Evolutionary conservation across 2,329 filamentous ascomycete species (phyloP).

Genomic region (Alternaria arbusti): DNA sequence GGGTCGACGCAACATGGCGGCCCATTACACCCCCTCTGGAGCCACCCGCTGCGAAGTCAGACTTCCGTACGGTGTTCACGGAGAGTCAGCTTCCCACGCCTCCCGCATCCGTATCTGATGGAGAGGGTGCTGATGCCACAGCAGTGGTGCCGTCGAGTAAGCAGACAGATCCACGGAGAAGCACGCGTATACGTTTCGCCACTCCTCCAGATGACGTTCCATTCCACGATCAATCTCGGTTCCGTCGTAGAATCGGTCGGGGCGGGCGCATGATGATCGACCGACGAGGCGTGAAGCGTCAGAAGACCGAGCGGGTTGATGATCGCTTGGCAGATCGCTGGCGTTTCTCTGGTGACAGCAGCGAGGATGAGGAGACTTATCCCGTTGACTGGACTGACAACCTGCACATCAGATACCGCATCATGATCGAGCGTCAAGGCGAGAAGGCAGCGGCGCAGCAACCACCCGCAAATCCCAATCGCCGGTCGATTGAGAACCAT

Average conservation of each 20-base stretch:
- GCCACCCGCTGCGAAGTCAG: slow-evolving; percentile 41
- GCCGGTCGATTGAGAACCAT: slow-evolving; percentile 43
- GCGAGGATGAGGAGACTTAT: slow-evolving; percentile 76
- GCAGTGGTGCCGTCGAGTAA: slow-evolving; percentile 46
- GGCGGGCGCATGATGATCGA: slow-evolving; percentile 89
- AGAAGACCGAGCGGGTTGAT: slow-evolving; percentile 39
- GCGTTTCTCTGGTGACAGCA: slow-evolving; percentile 87
- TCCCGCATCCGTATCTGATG: slow-evolving; percentile 54
- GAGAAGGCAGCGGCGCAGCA: slow-evolving; percentile 44
- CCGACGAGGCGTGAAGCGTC: slow-evolving; percentile 71
- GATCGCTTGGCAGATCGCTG: slow-evolving; percentile 58
- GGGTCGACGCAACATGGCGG: slow-evolving; percentile 84
- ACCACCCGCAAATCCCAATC: slow-evolving; percentile 29
- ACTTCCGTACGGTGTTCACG: slow-evolving; percentile 50
- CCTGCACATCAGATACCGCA: slow-evolving; percentile 63
- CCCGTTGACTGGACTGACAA: slow-evolving; percentile 73
- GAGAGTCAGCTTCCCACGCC: slow-evolving; percentile 54
- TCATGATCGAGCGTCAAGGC: slow-evolving; percentile 56
- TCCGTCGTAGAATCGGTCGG: slow-evolving; percentile 83
- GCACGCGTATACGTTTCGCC: slow-evolving; percentile 45
- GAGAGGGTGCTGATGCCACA: slow-evolving; percentile 49
- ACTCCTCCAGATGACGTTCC: slow-evolving; percentile 49
- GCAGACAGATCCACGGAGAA: slow-evolving; percentile 31
- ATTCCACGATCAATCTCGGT: slow-evolving; percentile 64
- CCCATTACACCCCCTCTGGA: slow-evolving; percentile 82